Percentiles rank a stretch among this genome's conserved stretches.
Conservation (phyloP, 179 eudicot species). For the Corrigiola litoralis region DNA sequence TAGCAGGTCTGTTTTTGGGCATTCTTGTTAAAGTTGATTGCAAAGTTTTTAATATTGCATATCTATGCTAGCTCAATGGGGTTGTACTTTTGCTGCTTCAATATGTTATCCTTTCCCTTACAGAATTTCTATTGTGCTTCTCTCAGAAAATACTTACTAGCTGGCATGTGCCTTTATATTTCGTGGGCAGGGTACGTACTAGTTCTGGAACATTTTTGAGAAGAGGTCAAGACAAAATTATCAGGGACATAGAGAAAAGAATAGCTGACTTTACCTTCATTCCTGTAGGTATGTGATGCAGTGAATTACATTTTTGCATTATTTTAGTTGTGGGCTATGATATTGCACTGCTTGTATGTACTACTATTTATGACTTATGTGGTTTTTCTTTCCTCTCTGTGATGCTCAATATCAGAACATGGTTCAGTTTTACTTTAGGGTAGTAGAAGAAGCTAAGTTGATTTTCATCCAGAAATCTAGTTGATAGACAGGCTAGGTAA, state of each 20-base stretch:
- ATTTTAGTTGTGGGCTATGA: not conserved
- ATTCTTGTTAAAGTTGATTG: not conserved
- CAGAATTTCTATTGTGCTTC: not conserved
- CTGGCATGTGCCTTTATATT: not conserved
- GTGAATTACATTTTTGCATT: not conserved
- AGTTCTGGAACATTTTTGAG: constrained; percentile 90
- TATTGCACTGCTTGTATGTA: too few species aligned
- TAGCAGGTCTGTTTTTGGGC: constrained; percentile 61
- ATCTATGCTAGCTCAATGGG: not conserved
- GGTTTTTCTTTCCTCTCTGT: not conserved
- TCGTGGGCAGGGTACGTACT: constrained; percentile 75
- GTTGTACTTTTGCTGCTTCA: constrained; percentile 3
- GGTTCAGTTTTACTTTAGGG: not conserved
- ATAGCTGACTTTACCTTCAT: constrained; percentile 82
- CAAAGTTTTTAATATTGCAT: not conserved
- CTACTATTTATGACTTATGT: not conserved
- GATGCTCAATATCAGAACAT: not conserved
- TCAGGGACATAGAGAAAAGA: constrained; percentile 74
- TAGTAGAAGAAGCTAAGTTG: not conserved
- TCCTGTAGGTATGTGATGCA: constrained; percentile 66
- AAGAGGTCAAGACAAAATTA: constrained; percentile 78
- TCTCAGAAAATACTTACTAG: not conserved
- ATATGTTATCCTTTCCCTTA: not conserved
- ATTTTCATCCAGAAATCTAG: not conserved
- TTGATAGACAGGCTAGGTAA: too few species aligned